These are phyloP conservation scores for Aschersonia sp. DNA, from an alignment of 2,329 filamentous ascomycete species.

Conservation along the genomic window DNA sequence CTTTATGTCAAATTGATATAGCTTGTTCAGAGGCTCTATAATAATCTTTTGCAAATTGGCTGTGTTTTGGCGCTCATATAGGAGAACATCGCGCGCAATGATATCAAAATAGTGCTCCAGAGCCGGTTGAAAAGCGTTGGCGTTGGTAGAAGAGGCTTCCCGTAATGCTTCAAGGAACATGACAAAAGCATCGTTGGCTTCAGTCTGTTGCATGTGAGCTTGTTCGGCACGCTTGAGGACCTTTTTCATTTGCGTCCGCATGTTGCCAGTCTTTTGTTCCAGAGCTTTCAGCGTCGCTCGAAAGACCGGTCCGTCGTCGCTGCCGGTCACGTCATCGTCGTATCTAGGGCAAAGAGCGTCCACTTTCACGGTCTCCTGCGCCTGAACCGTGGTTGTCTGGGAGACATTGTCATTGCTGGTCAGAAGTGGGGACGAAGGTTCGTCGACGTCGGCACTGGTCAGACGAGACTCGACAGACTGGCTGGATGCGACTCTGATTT, in stretches of 20 bases:
- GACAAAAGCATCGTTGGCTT: slow-evolving; percentile 74
- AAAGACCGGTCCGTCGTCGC: slow-evolving; percentile 90
- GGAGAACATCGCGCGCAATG: slow-evolving; percentile 79
- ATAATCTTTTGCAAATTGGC: slow-evolving; percentile 79
- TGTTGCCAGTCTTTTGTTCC: slow-evolving; percentile 91
- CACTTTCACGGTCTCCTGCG: slow-evolving; percentile 53
- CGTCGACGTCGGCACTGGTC: slow-evolving; percentile 55
- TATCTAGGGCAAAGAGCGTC: slow-evolving; percentile 80
- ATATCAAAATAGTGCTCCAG: slow-evolving; percentile 98
- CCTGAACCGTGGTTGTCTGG: slow-evolving; percentile 10
- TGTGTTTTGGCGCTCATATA: slow-evolving; percentile 76
- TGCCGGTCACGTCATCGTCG: slow-evolving; percentile 68
- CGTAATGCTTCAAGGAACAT: slow-evolving; percentile 75
- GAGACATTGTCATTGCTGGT: slow-evolving; percentile 21
- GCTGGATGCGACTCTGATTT: slow-evolving; percentile 69
- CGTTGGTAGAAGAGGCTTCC: slow-evolving; percentile 81
- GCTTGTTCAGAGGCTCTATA: slow-evolving; percentile 81
- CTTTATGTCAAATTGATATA: slow-evolving; percentile 95
- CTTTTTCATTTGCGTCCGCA: slow-evolving; percentile 91
- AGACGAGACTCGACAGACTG: slow-evolving; percentile 77
- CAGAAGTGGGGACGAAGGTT: slow-evolving; percentile 38
- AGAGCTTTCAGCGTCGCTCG: slow-evolving; percentile 91
- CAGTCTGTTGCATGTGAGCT: slow-evolving; percentile 62
- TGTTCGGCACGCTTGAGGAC: slow-evolving; percentile 89
- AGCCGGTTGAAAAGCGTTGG: slow-evolving; percentile 91